Percentiles rank a stretch among this genome's conserved stretches.
Conservation (phyloP, 768 basidiomycete species). For the Leucocoprinus birnbaumii region DNA sequence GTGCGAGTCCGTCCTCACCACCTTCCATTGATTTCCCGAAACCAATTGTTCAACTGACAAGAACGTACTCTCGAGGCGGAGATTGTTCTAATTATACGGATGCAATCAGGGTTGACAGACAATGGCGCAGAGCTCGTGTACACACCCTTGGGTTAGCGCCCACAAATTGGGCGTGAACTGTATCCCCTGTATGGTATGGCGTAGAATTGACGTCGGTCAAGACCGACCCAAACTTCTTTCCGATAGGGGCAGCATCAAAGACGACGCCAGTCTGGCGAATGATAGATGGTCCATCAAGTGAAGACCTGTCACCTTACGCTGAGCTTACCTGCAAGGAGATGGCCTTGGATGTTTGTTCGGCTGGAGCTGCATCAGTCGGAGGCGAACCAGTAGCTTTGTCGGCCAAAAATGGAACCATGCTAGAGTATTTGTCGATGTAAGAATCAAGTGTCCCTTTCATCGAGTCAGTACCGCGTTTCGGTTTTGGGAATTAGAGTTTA, state of each 20-base stretch:
- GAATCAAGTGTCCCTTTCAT: constrained; percentile 69
- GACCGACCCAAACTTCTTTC: constrained; percentile 61
- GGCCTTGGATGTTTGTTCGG: constrained; percentile 60
- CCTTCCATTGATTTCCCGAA: constrained; percentile 43
- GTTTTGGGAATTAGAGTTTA: neutral
- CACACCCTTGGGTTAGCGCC: constrained; percentile 77
- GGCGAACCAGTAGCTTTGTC: constrained; percentile 46
- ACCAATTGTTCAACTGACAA: constrained; percentile 58
- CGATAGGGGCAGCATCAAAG: constrained; percentile 54
- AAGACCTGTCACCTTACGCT: neutral
- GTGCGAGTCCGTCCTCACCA: constrained; percentile 72
- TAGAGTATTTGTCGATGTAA: constrained; percentile 73
- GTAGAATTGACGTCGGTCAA: constrained; percentile 48
- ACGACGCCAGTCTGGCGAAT: constrained; percentile 52
- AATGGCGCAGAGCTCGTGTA: constrained; percentile 11
- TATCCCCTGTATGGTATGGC: constrained; percentile 54
- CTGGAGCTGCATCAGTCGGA: constrained; percentile 60
- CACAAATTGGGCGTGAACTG: constrained; percentile 61
- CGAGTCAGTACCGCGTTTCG: neutral
- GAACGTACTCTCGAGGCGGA: constrained; percentile 72
- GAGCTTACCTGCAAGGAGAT: constrained; percentile 61
- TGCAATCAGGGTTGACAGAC: too few relatives aligned
- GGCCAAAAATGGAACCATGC: constrained; percentile 60
- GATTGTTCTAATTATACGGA: constrained; percentile 65
- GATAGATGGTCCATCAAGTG: neutral